Conservation (phyloP, 805 yeast species). For the Metschnikowia vanudenii region DNA sequence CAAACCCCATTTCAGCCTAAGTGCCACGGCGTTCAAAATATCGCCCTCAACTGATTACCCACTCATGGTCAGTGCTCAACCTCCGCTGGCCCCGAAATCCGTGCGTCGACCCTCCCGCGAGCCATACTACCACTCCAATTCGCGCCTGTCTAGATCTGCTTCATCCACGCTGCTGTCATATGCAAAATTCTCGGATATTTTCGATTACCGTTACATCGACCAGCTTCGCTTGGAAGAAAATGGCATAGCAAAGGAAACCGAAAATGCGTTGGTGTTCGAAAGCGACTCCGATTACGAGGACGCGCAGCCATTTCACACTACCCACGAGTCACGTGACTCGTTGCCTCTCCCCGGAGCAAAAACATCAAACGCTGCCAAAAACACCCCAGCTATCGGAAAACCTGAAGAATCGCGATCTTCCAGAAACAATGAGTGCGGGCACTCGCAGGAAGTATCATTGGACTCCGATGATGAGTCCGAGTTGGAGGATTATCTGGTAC, state of each 20-base stretch:
- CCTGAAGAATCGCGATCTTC: background rate
- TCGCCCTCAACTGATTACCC: constrained; percentile 13
- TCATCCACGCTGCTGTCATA: constrained; percentile 13
- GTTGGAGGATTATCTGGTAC: constrained; percentile 18
- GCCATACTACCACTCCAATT: constrained; percentile 15
- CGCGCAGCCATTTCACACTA: background rate
- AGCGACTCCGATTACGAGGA: constrained; percentile 20
- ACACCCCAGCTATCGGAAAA: too few species aligned
- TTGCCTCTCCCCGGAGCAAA: background rate
- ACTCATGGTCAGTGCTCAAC: constrained; percentile 6
- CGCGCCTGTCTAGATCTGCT: constrained; percentile 7
- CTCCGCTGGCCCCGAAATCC: constrained; percentile 9
- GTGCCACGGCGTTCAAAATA: constrained; percentile 12
- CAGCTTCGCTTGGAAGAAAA: constrained; percentile 1
- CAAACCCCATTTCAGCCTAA: constrained; percentile 4
- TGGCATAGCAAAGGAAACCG: background rate
- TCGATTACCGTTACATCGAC: constrained; percentile 16
- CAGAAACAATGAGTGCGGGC: background rate
- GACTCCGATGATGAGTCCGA: constrained; percentile 16
- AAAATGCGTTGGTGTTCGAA: constrained; percentile 18
- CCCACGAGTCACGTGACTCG: too few species aligned
- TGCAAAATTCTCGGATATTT: constrained; percentile 19
- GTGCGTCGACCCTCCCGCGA: constrained; percentile 19
- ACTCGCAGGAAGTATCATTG: background rate
- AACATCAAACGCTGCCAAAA: background rate